Base-by-base conservation (phyloP, 306 rosid species). In the Rubus idaeus region DNA sequence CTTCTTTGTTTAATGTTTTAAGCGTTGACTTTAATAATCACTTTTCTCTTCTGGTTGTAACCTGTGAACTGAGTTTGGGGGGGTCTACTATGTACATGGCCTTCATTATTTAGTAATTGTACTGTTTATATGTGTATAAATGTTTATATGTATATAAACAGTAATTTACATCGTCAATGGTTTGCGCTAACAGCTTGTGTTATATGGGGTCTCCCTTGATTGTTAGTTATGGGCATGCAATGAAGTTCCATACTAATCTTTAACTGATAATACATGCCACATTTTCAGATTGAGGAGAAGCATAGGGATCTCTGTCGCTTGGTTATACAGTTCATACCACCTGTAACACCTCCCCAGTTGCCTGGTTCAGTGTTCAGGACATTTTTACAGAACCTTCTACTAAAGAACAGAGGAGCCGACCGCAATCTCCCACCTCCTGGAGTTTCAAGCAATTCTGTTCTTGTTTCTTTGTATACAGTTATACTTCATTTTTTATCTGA, bases 241-340 rank as follows among this genome's bases (percentile, higher is more conserved):
- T 76, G 68, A n/a, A 56, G 74, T 82, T 65, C 40, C 52, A 20
- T 10, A 76, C n/a, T 67, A 55, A 56, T 77, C 75, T 70, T 56
- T 37, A 71, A 23, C 46, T 78, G 68, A 63, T 73, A 41, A 23
- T 20, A 61, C 50, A 47, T 66, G 35, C 62, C 83, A 63, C 67
- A 14, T 78, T 60, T 82, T 78, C 84, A 95, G 99, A 88, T 92
- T 76, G 99, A 95, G 86, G 97, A 92, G 92, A 95, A 92, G 89
- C 99, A 90, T 74, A 93, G 97, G 88, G 96, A 87, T 77, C 99
- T 95, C 16, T 95, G 99, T 74, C 86, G 82, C 82, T 78, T 95
- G 71, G 99, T 95, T 81, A 95, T 95, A 82, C 99, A 88, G 77
- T 95, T 92, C 79, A 89, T 92, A 76, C 99, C 99, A 17, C 98